Evolutionary conservation across 2,329 filamentous ascomycete genomes (phyloP).

Genomic region (Lasiodiplodia sp.): DNA sequence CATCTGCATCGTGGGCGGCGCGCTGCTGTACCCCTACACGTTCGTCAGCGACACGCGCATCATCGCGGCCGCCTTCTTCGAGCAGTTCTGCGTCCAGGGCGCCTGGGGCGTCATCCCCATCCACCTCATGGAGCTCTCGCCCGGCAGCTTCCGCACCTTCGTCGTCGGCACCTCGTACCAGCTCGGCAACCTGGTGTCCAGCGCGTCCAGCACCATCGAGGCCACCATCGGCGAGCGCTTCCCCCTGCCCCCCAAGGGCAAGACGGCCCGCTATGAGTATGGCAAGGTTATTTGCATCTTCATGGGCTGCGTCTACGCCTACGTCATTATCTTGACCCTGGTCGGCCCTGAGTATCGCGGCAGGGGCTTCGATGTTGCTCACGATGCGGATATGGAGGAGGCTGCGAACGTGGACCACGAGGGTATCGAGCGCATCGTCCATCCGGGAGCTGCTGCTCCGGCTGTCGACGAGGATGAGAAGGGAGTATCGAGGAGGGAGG

Average conservation of each 20-base stretch:
- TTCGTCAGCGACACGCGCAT: slow-evolving; percentile 69
- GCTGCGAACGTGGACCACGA: slow-evolving; percentile 34
- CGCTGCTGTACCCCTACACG: slow-evolving; percentile 83
- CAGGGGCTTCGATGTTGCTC: slow-evolving; percentile 41
- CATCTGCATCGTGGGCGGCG: slow-evolving; percentile 69
- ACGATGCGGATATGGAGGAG: slow-evolving; percentile 44
- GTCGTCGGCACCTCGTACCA: slow-evolving; percentile 79
- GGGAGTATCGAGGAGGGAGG: not conserved
- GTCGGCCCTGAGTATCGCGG: slow-evolving; percentile 63
- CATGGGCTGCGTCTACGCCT: slow-evolving; percentile 81
- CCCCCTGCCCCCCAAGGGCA: slow-evolving; percentile 65
- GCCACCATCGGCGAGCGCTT: slow-evolving; percentile 77
- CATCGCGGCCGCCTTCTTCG: slow-evolving; percentile 83
- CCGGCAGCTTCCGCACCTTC: slow-evolving; percentile 75
- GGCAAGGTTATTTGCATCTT: slow-evolving; percentile 90
- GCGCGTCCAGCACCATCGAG: slow-evolving; percentile 77
- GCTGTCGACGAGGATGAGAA: not conserved
- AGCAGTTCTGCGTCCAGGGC: slow-evolving; percentile 57
- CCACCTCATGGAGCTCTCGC: slow-evolving; percentile 78
- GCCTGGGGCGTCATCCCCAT: slow-evolving; percentile 51
- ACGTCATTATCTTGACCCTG: slow-evolving; percentile 67
- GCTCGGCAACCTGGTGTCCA: slow-evolving; percentile 76
- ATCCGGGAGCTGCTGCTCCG: not conserved
- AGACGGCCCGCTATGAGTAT: slow-evolving; percentile 59
- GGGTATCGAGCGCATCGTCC: slow-evolving; percentile 28